Evolutionary conservation across 108 stramenopile genomes (phyloP), one percentile per base, ranked within the genome.

Genomic region (Skeletonema potamos): DNA sequence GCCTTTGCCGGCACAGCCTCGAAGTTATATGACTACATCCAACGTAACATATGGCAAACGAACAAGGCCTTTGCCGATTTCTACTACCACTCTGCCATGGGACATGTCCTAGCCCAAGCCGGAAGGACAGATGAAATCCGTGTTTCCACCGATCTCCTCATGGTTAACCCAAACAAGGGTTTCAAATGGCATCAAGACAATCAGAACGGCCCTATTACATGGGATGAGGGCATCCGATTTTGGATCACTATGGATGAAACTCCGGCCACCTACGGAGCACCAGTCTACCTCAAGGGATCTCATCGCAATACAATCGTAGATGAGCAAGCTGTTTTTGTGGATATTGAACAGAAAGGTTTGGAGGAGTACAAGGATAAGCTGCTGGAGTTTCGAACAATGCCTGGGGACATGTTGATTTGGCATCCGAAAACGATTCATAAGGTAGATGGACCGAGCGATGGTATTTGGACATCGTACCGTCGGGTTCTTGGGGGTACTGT

Each of bases 171-270:
- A 44, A 96, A 96, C 87, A 93, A 91, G 82, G 95, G 95, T 34
- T 96, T 96, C 86, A 96, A 96, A 62, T 96, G 95, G 95, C 95
- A 96, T 70, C 95, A 96, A 74, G 95, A 96, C 68, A 96, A 96
- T 74, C 95, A 96, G 76, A 96, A 96, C 57, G 95, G 95, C 29
- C 95, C 95, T n/a, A 93, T 96, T 60, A 84, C 82, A 4, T 83
- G 84, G 82, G 88, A 89, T 2, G 92, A 96, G 61, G 92, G 90
- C 4, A 85, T 93, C 61, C 85, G 92, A n/a, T 93, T 92, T 62
- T 93, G 92, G 95, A 93, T 96, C 66, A 96, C 92, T 17, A 96
- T 96, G 95, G 95, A 96, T 76, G 92, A 93, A 65, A 94, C 95
- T 27, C 95, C 95, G 3, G 83, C 82, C 13, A 90, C 90, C 10